Percentiles rank a stretch among this genome's conserved stretches.
These are phyloP conservation scores for Curvularia hawaiiensis DNA, from an alignment of 2,329 filamentous ascomycete genomes.

Conservation along the genomic window DNA sequence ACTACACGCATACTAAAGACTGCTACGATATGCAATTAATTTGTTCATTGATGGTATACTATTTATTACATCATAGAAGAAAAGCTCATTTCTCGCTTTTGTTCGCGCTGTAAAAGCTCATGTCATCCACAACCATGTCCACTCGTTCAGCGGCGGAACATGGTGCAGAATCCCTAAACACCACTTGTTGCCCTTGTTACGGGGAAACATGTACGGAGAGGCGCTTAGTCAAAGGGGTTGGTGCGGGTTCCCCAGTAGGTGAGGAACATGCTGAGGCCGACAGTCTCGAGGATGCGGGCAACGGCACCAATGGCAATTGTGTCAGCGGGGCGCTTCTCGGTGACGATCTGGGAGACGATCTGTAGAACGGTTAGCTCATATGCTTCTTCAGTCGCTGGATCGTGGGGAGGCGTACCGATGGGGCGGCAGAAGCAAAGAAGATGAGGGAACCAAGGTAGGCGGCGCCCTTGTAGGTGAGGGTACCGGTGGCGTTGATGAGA, in stretches of 20 bases:
- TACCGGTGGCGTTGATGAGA: slow-evolving; percentile 87
- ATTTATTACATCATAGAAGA: slow-evolving; percentile 38
- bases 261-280: slow-evolving; percentile 88
- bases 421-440: slow-evolving; percentile 89
- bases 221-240: slow-evolving; percentile 80
- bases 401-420: slow-evolving; percentile 66
- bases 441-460: slow-evolving; percentile 90
- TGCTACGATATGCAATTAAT: slow-evolving; percentile 13
- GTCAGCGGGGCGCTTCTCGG: slow-evolving; percentile 90
- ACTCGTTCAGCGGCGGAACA: slow-evolving; percentile 34
- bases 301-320: slow-evolving; percentile 84
- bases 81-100: slow-evolving; percentile 24
- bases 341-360: slow-evolving; percentile 85
- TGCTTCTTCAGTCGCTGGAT: neutral
- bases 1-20: neutral
- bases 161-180: slow-evolving; percentile 27
- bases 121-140: slow-evolving; percentile 27
- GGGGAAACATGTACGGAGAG: slow-evolving; percentile 8
- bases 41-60: slow-evolving; percentile 26
- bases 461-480: slow-evolving; percentile 94
- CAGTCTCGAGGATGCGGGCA: slow-evolving; percentile 87
- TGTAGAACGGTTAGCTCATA: slow-evolving; percentile 48
- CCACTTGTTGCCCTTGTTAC: slow-evolving; percentile 12
- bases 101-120: slow-evolving; percentile 25
- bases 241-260: slow-evolving; percentile 98